Base-by-base conservation (phyloP, 805 yeast genomes). In the Candida lessepsii region DNA sequence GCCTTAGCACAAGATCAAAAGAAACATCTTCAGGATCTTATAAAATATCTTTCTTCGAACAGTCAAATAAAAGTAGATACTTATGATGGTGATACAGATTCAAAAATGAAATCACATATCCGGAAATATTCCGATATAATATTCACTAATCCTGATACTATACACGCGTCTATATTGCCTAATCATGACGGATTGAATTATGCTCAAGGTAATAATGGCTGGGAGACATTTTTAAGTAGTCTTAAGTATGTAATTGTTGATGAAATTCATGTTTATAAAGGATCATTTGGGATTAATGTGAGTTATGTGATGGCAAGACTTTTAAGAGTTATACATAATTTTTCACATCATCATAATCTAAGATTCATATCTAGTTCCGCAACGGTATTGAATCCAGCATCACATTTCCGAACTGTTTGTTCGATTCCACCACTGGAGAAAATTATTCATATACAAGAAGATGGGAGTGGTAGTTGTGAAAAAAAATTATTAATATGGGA, bases 1-100 rank as follows among this genome's bases (percentile, higher is more conserved):
- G 99, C 99, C 0, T 68, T 93, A 37, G 98, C 99, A 0, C 99
- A 93, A 56, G 99, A 93, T 67, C 99, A 93, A 60, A 83, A 83
- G 52, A 69, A 96, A 47, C 80, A 95, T n/a, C 64, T 93, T 40
- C 71, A 73, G 35, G 80, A 75, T 16, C 61, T 85, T 9, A 61
- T 83, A 31, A 61, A 70, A 5, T 63, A 63, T 26, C 71, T 86
- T 36, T 78, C 80, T 0, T 24, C 45, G 1, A 61, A 62, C 9
- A 49, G 70, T 2, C 66, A 67, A 13, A 64, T 81, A 1, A 58
- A 74, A 1, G 85, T 82, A 2, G 91, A 83, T 35, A 86, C 97
- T 0, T 90, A 79, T 55, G 99, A 93, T 62, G 99, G 99, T 8
- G 99, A 93, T 59, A 91, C 98, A 0, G 85, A 83, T 2, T 56